These are phyloP conservation scores for Garcia nutans DNA, from an alignment of 345 rosid genomes.

Conservation along the genomic window DNA sequence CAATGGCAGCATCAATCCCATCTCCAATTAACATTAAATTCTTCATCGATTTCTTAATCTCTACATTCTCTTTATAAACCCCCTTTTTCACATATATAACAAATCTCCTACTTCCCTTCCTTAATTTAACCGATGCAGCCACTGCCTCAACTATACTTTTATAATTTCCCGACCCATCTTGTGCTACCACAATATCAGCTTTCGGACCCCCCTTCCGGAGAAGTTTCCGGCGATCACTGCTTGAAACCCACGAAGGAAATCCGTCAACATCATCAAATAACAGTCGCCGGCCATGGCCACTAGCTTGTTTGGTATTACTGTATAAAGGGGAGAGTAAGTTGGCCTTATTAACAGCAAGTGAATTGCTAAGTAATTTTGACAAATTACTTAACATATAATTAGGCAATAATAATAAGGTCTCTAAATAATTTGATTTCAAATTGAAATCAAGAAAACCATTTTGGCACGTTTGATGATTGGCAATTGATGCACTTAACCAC, in stretches of 20 bases:
- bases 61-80: conserved; percentile 62
- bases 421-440: conserved; percentile 29
- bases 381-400: conserved; percentile 39
- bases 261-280: conserved; percentile 33
- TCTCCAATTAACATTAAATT: conserved; percentile 79
- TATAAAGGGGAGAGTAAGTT: conserved; percentile 20
- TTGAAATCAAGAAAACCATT: conserved; percentile 71
- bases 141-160: conserved; percentile 63
- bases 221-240: conserved; percentile 56
- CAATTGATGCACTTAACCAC: conserved; percentile 69
- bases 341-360: conserved; percentile 59
- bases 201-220: conserved; percentile 35
- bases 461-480: conserved; percentile 71
- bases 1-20: conserved; percentile 68
- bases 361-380: conserved; percentile 66
- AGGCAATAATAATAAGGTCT: conserved; percentile 30
- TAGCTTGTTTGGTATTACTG: conserved; percentile 2
- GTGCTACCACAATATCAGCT: conserved; percentile 73
- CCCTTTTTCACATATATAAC: conserved; percentile 78
- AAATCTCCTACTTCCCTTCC: conserved; percentile 40
- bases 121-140: conserved; percentile 39
- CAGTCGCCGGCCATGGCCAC: conserved; percentile 45
- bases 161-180: conserved; percentile 77
- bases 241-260: conserved; percentile 69
- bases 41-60: conserved; percentile 50